These are phyloP conservation scores for Xeromyces bisporus DNA, from an alignment of 495 filamentous ascomycete genomes.

Conservation along the genomic window DNA sequence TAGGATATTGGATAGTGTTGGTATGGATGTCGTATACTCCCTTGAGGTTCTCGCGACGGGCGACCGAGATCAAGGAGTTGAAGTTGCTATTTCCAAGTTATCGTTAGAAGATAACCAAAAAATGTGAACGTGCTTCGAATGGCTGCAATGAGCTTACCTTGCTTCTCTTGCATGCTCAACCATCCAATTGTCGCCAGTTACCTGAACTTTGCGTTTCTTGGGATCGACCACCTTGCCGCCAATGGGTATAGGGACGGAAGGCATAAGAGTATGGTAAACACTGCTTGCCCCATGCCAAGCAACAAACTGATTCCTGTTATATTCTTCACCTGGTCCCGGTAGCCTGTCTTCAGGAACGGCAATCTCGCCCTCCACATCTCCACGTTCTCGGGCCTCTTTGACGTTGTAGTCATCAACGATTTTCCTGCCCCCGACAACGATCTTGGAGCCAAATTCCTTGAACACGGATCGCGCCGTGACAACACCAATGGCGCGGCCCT, in stretches of 20 bases:
- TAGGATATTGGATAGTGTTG: constrained; percentile 73
- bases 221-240: constrained; percentile 54
- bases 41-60: constrained; percentile 47
- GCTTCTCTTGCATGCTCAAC: constrained; percentile 81
- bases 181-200: constrained; percentile 98
- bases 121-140: constrained; percentile 11
- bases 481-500: constrained; percentile 91
- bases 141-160: constrained; percentile 41
- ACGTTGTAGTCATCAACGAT: constrained; percentile 85
- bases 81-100: too few species aligned
- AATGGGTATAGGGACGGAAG: constrained; percentile 56
- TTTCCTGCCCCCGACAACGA: constrained; percentile 77
- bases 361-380: constrained; percentile 75
- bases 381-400: constrained; percentile 54
- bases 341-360: constrained; percentile 74
- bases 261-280: constrained; percentile 75
- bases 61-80: constrained; percentile 49
- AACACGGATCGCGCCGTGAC: constrained; percentile 95
- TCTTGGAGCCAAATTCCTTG: constrained; percentile 85
- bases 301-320: constrained; percentile 93
- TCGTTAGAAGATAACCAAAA: not conserved
- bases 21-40: constrained; percentile 90
- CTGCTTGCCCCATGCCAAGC: constrained; percentile 94
- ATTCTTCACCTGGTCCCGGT: constrained; percentile 50
- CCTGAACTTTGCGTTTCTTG: constrained; percentile 68